Percentiles rank a stretch among this genome's conserved stretches.
Evolutionary conservation across 2,329 filamentous ascomycete genomes (phyloP).

Genomic region (Podosphaera xanthii): DNA sequence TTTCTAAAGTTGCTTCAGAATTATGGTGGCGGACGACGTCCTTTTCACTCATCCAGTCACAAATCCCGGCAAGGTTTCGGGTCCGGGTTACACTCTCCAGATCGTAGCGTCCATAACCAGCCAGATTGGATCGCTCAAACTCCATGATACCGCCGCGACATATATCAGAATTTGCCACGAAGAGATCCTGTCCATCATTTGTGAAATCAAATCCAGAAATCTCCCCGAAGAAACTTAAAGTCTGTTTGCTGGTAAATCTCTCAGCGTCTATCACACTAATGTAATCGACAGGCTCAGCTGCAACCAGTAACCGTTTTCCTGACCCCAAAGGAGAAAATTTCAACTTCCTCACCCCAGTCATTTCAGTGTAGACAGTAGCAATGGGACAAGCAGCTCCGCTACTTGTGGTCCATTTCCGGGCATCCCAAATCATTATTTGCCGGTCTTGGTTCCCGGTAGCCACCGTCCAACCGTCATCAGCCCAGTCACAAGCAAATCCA

Average conservation of each 20-base stretch:
- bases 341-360: slow-evolving; percentile 45
- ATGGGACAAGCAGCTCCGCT: slow-evolving; percentile 26
- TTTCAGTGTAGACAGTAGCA: slow-evolving; percentile 34
- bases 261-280: slow-evolving; percentile 47
- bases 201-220: slow-evolving; percentile 46
- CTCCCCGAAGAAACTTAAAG: slow-evolving; percentile 52
- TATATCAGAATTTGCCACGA: slow-evolving; percentile 42
- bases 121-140: slow-evolving; percentile 15
- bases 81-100: slow-evolving; percentile 3
- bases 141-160: slow-evolving; percentile 34
- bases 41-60: slow-evolving; percentile 8
- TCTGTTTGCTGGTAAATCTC: slow-evolving; percentile 41
- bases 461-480: slow-evolving; percentile 50
- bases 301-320: slow-evolving; percentile 42
- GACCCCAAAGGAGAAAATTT: slow-evolving; percentile 50
- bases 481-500: slow-evolving; percentile 61
- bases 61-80: background rate
- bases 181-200: slow-evolving; percentile 43
- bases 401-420: slow-evolving; percentile 39
- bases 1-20: slow-evolving; percentile 4
- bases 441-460: slow-evolving; percentile 61
- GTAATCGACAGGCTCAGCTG: slow-evolving; percentile 54
- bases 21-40: slow-evolving; percentile 5
- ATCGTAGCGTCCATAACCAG: slow-evolving; percentile 8
- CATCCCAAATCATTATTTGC: slow-evolving; percentile 53